Percentiles rank a stretch among this genome's conserved stretches.
Evolutionary conservation across 176 grass and related monocot species (phyloP).

Genomic region (Poa annua): DNA sequence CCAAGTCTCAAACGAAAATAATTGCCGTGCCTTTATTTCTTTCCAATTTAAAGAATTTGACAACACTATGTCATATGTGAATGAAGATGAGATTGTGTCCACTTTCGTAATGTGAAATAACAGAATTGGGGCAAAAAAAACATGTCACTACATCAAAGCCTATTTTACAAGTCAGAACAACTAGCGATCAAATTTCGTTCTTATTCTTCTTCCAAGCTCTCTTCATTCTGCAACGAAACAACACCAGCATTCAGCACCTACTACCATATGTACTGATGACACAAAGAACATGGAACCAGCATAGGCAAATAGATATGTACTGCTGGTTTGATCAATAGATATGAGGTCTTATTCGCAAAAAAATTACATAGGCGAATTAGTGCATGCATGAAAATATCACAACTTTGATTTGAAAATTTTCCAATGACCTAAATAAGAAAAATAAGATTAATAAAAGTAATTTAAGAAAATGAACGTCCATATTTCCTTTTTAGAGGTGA

Average conservation of each 20-base stretch:
- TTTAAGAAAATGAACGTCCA: background rate
- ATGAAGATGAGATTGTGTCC: background rate
- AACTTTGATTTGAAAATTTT: background rate
- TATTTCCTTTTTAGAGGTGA: background rate
- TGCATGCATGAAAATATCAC: background rate
- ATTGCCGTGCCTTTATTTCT: background rate
- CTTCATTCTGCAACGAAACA: constrained; percentile 38
- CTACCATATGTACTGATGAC: background rate
- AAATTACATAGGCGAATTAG: background rate
- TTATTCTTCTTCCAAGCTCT: background rate
- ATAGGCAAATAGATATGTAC: background rate
- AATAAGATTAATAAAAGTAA: background rate
- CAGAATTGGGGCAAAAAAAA: background rate
- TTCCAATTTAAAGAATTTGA: background rate
- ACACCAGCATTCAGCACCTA: background rate
- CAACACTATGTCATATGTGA: background rate
- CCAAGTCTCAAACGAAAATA: background rate
- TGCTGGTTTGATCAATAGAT: too few species aligned
- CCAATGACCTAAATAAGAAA: background rate
- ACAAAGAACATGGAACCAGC: background rate
- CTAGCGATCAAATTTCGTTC: background rate
- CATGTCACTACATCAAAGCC: background rate
- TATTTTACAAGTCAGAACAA: background rate
- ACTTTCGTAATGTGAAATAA: background rate
- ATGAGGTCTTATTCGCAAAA: too few species aligned